Percentiles rank a stretch among this genome's conserved stretches.
These are phyloP conservation scores for Erysimum pusillum DNA, from an alignment of 441 rosid genomes.

Conservation along the genomic window DNA sequence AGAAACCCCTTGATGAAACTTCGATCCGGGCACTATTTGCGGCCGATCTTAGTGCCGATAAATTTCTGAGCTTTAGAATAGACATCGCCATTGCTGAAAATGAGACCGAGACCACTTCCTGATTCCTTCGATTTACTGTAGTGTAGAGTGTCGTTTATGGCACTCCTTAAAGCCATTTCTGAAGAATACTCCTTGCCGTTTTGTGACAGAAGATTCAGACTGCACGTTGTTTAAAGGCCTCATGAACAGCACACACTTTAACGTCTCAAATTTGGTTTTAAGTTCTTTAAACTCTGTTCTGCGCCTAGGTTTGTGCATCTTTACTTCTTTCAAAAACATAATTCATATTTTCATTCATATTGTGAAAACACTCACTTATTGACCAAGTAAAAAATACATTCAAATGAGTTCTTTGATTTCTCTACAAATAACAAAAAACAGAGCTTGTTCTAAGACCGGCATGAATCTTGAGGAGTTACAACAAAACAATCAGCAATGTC, in stretches of 20 bases:
- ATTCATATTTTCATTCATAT: background rate
- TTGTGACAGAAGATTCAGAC: conserved; percentile 1
- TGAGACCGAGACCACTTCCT: conserved; percentile 14
- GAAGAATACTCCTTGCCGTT: conserved; percentile 31
- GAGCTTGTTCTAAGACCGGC: conserved; percentile 5
- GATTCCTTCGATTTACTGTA: conserved; percentile 10
- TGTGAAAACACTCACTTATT: conserved; percentile 19
- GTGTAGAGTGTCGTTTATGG: background rate
- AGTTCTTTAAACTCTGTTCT: background rate
- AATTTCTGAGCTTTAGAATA: conserved; percentile 53
- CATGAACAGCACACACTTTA: background rate
- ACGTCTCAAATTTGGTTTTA: conserved; percentile 12
- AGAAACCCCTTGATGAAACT: conserved; percentile 57
- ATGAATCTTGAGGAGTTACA: conserved; percentile 2
- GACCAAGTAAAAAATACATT: background rate
- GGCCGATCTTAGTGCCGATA: conserved; percentile 50
- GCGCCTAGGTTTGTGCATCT: background rate
- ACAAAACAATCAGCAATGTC: background rate
- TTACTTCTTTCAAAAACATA: background rate
- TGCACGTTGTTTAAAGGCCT: conserved; percentile 13
- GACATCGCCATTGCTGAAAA: conserved; percentile 62
- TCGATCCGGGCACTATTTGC: conserved; percentile 46
- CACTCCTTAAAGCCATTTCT: background rate
- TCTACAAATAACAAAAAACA: background rate
- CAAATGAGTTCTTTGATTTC: conserved; percentile 17